A percentile compares a stretch with the other conserved stretches of the same genome.
phyloP scores from a whole-genome alignment of 1,284 basidiomycete species.

The Apiotrichum veenhuisii region DNA sequence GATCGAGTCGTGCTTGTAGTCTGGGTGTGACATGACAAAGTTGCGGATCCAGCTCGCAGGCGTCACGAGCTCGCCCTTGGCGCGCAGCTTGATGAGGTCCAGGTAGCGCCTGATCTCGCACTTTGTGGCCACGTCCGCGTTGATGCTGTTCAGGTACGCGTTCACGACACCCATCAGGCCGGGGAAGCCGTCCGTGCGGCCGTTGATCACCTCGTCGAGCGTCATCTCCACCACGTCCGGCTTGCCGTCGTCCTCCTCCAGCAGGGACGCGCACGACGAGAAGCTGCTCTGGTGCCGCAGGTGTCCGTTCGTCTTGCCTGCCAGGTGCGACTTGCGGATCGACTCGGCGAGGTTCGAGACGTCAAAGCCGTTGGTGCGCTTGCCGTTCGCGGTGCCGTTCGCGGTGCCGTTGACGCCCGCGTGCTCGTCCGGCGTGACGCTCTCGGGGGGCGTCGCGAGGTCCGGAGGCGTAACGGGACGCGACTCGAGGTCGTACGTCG shows the following conservation, averaged over 20 bases:
- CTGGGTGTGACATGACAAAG: slow-evolving; percentile 83
- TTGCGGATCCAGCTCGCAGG: slow-evolving; percentile 89
- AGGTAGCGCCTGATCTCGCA: slow-evolving; percentile 71
- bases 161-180: slow-evolving; percentile 81
- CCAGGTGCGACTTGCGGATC: not conserved
- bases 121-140: slow-evolving; percentile 65
- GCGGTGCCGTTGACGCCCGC: not conserved
- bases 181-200: slow-evolving; percentile 68
- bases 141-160: slow-evolving; percentile 82
- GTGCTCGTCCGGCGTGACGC: not conserved
- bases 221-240: slow-evolving; percentile 89
- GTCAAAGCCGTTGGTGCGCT: not conserved
- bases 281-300: slow-evolving; percentile 7
- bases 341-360: not conserved
- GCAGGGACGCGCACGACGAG: slow-evolving; percentile 16
- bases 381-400: not conserved
- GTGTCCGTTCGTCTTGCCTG: slow-evolving; percentile 15
- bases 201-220: slow-evolving; percentile 89
- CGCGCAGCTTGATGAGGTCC: slow-evolving; percentile 70
- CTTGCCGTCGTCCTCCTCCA: slow-evolving; percentile 23
- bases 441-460: slow-evolving; percentile 5
- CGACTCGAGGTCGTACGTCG: slow-evolving; percentile 38
- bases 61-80: slow-evolving; percentile 81
- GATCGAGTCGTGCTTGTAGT: slow-evolving; percentile 85
- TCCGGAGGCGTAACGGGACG: slow-evolving; percentile 38